These are phyloP conservation scores for Brassica incana DNA, from an alignment of 345 rosid genomes.

Conservation along the genomic window DNA sequence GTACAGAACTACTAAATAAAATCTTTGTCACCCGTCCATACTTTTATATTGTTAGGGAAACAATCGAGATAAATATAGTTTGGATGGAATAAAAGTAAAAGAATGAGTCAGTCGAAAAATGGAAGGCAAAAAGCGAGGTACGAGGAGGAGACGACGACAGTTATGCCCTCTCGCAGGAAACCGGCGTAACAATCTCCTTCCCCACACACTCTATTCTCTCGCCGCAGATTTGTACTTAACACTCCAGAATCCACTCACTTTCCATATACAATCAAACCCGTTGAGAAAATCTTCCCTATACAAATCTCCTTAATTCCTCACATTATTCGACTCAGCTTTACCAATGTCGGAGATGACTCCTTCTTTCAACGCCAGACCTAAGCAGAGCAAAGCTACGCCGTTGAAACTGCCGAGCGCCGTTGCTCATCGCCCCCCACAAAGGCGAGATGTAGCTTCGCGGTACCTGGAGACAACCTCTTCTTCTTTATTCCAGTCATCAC, in stretches of 20 bases:
- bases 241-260: background rate
- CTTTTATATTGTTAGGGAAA: no score
- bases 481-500: slow-evolving; percentile 1
- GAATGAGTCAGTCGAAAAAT: background rate
- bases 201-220: background rate
- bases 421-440: slow-evolving; percentile 56
- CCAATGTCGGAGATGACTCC: slow-evolving; percentile 52
- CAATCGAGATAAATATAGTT: no score
- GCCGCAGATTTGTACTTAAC: background rate
- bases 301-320: background rate
- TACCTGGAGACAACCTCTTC: slow-evolving; percentile 48
- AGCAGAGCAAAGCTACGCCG: slow-evolving; percentile 35
- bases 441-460: slow-evolving; percentile 79
- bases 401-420: slow-evolving; percentile 40
- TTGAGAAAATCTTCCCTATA: background rate
- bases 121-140: background rate
- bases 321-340: slow-evolving; percentile 33
- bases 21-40: no score
- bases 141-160: background rate
- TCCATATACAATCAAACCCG: background rate
- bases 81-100: no score
- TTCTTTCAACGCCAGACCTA: slow-evolving; percentile 45
- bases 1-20: no score
- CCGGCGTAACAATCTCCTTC: background rate
- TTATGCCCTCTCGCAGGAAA: background rate